Conservation (phyloP, 208 protist species). For the Trypanosoma brucei region DNA sequence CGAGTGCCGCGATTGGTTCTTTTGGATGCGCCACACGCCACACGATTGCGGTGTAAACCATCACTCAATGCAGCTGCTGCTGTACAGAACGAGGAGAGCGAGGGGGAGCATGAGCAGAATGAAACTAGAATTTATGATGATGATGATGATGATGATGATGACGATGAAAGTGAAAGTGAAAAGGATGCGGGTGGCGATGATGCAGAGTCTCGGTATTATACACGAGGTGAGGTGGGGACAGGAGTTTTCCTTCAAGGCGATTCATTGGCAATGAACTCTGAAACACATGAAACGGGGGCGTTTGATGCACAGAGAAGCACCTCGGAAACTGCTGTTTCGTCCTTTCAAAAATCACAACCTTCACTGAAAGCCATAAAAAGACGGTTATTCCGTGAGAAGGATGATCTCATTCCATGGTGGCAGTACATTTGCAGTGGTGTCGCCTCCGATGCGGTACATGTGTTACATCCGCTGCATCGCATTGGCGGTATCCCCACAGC, state of each 20-base stretch:
- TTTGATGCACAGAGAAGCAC: no score
- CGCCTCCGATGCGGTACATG: slow-evolving; percentile 32
- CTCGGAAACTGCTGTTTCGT: no score
- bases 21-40: slow-evolving; percentile 70
- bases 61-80: no score
- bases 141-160: slow-evolving; percentile 13
- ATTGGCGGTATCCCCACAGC: slow-evolving; percentile 22
- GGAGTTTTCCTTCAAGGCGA: no score
- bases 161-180: slow-evolving; percentile 24
- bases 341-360: no score
- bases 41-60: slow-evolving; percentile 29
- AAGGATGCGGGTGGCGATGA: slow-evolving; percentile 5
- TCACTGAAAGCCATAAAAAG: slow-evolving; percentile 14
- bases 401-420: slow-evolving; percentile 70
- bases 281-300: no score
- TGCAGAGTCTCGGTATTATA: not conserved
- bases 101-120: not conserved
- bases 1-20: slow-evolving; percentile 69
- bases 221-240: no score
- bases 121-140: slow-evolving; percentile 1
- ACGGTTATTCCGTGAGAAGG: slow-evolving; percentile 40
- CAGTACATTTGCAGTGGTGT: slow-evolving; percentile 79
- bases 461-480: slow-evolving; percentile 49
- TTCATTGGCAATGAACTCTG: no score
- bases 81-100: not conserved